A percentile compares a stretch with the other conserved stretches of the same genome.
phyloP scores from a whole-genome alignment of 805 yeast genomes.

The Clavispora vitiphila region DNA sequence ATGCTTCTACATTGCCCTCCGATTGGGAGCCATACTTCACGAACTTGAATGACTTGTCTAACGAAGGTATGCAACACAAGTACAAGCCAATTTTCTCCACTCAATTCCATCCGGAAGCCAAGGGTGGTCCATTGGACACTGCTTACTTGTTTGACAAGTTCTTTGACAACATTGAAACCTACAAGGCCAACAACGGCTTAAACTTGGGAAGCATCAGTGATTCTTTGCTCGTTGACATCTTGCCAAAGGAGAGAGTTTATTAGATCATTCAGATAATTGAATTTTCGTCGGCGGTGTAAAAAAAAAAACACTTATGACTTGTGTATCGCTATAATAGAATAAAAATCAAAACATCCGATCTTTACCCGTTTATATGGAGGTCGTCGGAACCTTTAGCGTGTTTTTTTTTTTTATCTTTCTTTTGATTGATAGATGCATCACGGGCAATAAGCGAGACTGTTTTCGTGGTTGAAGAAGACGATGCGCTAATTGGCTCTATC shows the following conservation, averaged over 20 bases:
- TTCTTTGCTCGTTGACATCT: slow-evolving; percentile 53
- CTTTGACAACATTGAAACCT: slow-evolving; percentile 61
- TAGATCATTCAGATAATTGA: slow-evolving; percentile 14
- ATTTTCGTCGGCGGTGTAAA: neutral
- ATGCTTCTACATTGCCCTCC: slow-evolving; percentile 63
- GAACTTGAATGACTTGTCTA: slow-evolving; percentile 90
- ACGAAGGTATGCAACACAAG: slow-evolving; percentile 95
- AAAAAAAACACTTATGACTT: neutral
- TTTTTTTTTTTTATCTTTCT: neutral
- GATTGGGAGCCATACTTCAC: slow-evolving; percentile 79
- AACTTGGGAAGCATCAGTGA: slow-evolving; percentile 41
- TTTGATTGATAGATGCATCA: too few species aligned
- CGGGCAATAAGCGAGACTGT: neutral
- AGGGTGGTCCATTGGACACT: slow-evolving; percentile 97
- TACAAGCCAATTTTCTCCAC: slow-evolving; percentile 89
- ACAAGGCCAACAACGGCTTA: slow-evolving; percentile 35
- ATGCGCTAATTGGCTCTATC: neutral
- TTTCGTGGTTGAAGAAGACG: too few species aligned
- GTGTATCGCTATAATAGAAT: neutral
- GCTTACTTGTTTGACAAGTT: slow-evolving; percentile 87
- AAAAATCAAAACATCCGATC: neutral
- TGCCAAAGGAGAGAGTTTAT: slow-evolving; percentile 61
- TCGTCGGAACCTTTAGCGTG: neutral
- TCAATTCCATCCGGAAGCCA: slow-evolving; percentile 99
- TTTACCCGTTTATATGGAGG: neutral